Evolutionary conservation across 192 early-diverging fungal species (phyloP), one percentile per base, ranked within the genome.

Genomic region (Linderina pennispora): DNA sequence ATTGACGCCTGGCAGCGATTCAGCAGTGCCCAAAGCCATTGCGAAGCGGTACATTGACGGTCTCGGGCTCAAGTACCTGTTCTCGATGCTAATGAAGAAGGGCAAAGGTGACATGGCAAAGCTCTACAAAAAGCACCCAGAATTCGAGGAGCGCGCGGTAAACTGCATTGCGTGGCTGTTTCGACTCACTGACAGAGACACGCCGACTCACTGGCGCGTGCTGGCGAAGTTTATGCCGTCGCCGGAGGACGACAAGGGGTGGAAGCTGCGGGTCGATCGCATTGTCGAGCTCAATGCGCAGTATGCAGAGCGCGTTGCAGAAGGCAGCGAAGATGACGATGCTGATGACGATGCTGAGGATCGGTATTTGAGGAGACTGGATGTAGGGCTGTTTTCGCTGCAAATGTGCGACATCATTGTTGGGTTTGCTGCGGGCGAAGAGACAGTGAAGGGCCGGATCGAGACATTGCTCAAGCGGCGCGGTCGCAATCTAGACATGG

Each of bases 161-260:
- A 84, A 89, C 34, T 90, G 94, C 40, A 66, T 98, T 31, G 65
- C 84, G 9, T 88, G 86, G 18, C 62, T 98, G 13, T 75, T 97
- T 45, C 77, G 80, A 23, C 77, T 84, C 24, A 62, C 91, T 2
- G 67, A 76, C 10, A 35, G 63, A 9, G 66, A 73, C 23, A 72
- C 81, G 6, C 79, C 80, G 14, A 62, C 78, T 31, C 80, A 83
- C 13, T 71, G 80, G 50, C 78, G 92, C 14, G 55, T 98, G 16
- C 40, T 93, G 15, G 65, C 74, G 28, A 97, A 98, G 71, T 95
- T 98, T 58, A 63, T 77, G 13, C 50, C 70, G 21, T 54, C 70
- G 19, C 38, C 45, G 4, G 41, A 53, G 0, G 63, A 74, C 13
- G 47, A 45, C 14, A 84, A 90, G 53, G 70, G 80, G 34, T 80